Percentiles rank a stretch among this genome's conserved stretches.
Evolutionary conservation across 257 asterid species (phyloP).

Genomic region (Solanum gracilifrons): DNA sequence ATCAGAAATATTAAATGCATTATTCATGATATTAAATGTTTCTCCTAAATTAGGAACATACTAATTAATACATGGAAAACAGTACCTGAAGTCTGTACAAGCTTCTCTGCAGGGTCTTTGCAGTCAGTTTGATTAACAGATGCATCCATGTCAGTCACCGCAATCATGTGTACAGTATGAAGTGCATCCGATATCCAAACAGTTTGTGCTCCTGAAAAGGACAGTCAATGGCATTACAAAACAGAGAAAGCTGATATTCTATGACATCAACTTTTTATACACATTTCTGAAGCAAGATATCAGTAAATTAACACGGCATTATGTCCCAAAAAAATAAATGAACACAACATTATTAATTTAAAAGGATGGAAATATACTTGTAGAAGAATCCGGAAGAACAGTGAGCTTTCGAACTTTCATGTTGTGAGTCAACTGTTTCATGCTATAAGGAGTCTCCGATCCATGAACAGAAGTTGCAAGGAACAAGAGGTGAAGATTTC

Average conservation of each 20-base stretch:
- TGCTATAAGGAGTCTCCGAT: slow-evolving; percentile 23
- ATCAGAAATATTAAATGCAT: not conserved
- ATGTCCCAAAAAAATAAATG: not conserved
- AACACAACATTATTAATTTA: not conserved
- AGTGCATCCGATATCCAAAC: slow-evolving; percentile 82
- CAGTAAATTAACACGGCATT: not conserved
- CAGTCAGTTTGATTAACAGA: slow-evolving; percentile 27
- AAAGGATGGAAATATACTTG: slow-evolving; percentile 15
- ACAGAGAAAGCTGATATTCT: not conserved
- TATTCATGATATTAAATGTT: not conserved
- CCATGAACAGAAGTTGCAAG: slow-evolving; percentile 37
- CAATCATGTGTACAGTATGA: slow-evolving; percentile 52
- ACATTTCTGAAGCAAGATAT: not conserved
- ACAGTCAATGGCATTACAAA: not conserved
- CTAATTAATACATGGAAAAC: not conserved
- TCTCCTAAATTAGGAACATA: not conserved
- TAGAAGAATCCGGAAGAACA: slow-evolving; percentile 44
- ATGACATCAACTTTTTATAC: not conserved
- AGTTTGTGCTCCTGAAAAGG: slow-evolving; percentile 45
- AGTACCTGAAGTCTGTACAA: slow-evolving; percentile 42
- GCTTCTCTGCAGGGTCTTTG: slow-evolving; percentile 25
- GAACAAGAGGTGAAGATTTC: slow-evolving; percentile 50
- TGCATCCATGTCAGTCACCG: slow-evolving; percentile 32
- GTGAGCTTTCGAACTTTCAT: slow-evolving; percentile 55
- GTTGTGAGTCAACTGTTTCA: slow-evolving; percentile 37